Base-by-base conservation (phyloP, 495 filamentous ascomycete genomes). In the Acidiella bohemica region DNA sequence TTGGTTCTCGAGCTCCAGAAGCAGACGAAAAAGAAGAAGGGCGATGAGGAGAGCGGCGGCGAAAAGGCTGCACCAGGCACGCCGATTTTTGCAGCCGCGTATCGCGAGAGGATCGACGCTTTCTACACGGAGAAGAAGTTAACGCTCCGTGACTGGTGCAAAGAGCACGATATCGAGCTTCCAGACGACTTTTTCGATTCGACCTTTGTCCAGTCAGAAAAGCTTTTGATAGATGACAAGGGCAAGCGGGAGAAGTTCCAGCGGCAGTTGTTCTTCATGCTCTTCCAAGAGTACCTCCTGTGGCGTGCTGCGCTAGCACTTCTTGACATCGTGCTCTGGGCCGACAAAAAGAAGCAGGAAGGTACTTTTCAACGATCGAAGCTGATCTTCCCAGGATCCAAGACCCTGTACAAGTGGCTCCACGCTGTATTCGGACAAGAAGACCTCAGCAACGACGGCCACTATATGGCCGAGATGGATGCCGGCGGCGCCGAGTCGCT, bases 241-340 rank as follows among this genome's bases (percentile, higher is more conserved):
- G 18, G 34, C n/a, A 28, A 20, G 17, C 26, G 43, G 3, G 43
- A 46, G 21, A 18, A 25, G n/a, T 34, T 22, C 39, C 42, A 79
- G 41, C 66, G 72, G 16, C 79, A 85, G 51, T 62, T 92, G 2
- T 84, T 81, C 50, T 59, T 86, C 0, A 65, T 87, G 21, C 71
- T 88, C 4, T 88, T 84, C 53, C 70, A 77, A 56, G 67, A 76
- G 31, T 71, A 72, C 56, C 57, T 78, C 8, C 68, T 88, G 22
- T 70, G 72, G 44, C 75, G 71, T 0, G 68, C 73, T 0, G 76
- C 78, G 1, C 63, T 68, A 36, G 75, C 78, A 0, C 67, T 86
- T 2, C 59, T 79, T 4, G 67, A 72, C 3, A 68, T 88, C 13
- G 73, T 80, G 5, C 60, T 64, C 12, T 88, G 75, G 53, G 80